Evolutionary conservation across 371 early-diverging fungal genomes (phyloP).

Genomic region (Lichtheimia corymbifera): DNA sequence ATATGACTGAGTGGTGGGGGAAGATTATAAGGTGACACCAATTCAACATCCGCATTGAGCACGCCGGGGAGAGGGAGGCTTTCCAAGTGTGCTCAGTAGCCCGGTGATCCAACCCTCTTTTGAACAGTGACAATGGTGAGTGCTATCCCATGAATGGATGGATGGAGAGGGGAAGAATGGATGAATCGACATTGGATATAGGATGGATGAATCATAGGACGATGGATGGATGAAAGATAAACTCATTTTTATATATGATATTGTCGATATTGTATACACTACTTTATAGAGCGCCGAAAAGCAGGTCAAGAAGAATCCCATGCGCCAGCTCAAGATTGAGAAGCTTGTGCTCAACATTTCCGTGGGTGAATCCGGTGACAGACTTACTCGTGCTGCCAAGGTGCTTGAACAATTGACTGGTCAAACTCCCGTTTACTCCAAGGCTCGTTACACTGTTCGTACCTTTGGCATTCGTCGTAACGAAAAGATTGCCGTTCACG

Average conservation of each 20-base stretch:
- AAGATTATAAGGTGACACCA: too few species aligned
- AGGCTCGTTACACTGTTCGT: conserved; percentile 99
- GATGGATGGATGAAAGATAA: conserved; percentile 7
- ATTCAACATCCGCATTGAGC: neutral
- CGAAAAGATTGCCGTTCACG: conserved; percentile 99
- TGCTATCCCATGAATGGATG: neutral
- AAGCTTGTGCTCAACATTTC: conserved; percentile 99
- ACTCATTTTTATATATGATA: neutral
- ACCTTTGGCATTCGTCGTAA: conserved; percentile 99
- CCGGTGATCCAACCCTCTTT: neutral
- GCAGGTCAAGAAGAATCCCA: conserved; percentile 81
- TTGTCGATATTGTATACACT: neutral
- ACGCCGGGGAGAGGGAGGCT: neutral
- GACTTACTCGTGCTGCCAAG: conserved; percentile 99
- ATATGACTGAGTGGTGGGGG: too few species aligned
- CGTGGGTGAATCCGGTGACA: conserved; percentile 99
- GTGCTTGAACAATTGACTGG: conserved; percentile 99
- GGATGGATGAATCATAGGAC: conserved; percentile 3
- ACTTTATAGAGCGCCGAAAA: conserved; percentile 7
- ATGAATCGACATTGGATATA: neutral
- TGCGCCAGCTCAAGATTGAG: conserved; percentile 97
- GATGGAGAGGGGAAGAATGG: neutral
- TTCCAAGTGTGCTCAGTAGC: neutral
- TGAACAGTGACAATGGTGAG: conserved; percentile 5
- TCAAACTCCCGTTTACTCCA: conserved; percentile 99